Evolutionary conservation across 2,329 filamentous ascomycete species (phyloP).

Genomic region (Penicillium hordei): DNA sequence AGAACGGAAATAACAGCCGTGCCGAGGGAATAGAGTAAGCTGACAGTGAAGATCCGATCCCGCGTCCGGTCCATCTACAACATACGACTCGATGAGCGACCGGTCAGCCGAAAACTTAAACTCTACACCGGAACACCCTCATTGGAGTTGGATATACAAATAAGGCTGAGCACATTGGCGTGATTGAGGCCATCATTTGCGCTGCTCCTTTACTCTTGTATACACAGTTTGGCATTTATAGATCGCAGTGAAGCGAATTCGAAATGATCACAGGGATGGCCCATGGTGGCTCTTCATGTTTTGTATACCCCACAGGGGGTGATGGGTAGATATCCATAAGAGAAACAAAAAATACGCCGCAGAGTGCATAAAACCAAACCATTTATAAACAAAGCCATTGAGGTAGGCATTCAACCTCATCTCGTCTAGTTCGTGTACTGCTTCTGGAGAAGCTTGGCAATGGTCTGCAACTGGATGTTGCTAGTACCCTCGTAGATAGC

Average conservation of each 20-base stretch:
- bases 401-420: not conserved
- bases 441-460: slow-evolving; percentile 69
- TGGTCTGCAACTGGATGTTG: slow-evolving; percentile 69
- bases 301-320: not conserved
- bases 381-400: slow-evolving; percentile 6
- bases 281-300: not conserved
- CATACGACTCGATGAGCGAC: not conserved
- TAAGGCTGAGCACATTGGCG: not conserved
- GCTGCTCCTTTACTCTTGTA: not conserved
- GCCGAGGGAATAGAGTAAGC: not conserved
- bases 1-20: not conserved
- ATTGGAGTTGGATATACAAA: not conserved
- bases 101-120: not conserved
- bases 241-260: not conserved
- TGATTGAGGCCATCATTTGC: not conserved
- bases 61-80: not conserved
- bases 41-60: not conserved
- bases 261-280: not conserved
- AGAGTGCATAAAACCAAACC: not conserved
- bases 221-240: not conserved
- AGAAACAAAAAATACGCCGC: slow-evolving; percentile 1
- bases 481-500: slow-evolving; percentile 87
- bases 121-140: too few species aligned
- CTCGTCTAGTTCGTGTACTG: slow-evolving; percentile 59
- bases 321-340: not conserved